A percentile compares a stretch with the other conserved stretches of the same genome.
Evolutionary conservation across 2,329 filamentous ascomycete species (phyloP).

Genomic region (Ilyonectria destructans): DNA sequence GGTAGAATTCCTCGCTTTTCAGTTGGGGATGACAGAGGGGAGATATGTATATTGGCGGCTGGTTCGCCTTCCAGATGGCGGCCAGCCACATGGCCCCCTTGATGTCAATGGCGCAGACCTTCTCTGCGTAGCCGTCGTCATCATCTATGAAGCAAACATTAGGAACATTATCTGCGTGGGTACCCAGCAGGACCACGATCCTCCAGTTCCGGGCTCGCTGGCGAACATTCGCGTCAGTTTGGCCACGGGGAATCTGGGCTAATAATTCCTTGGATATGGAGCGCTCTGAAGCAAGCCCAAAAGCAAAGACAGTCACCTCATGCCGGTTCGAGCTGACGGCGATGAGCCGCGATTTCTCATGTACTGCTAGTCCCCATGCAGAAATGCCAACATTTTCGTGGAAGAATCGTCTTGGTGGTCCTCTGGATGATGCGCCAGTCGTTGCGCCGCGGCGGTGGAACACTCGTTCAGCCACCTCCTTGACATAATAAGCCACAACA

Average conservation of each 20-base stretch:
- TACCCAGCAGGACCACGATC: constrained; percentile 63
- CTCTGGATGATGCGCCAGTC: constrained; percentile 21
- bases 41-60: constrained; percentile 49
- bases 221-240: constrained; percentile 51
- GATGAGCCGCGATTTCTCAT: constrained; percentile 85
- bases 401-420: constrained; percentile 71
- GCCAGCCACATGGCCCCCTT: constrained; percentile 65
- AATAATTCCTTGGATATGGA: constrained; percentile 15
- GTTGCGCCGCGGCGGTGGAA: constrained; percentile 39
- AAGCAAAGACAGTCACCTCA: constrained; percentile 69
- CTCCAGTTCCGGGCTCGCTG: constrained; percentile 65
- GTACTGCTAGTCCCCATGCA: constrained; percentile 92
- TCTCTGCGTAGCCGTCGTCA: constrained; percentile 63
- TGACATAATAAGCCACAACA: constrained; percentile 79
- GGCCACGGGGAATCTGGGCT: constrained; percentile 17
- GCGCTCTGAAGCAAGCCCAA: constrained; percentile 54
- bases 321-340: constrained; percentile 85
- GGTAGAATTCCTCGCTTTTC: constrained; percentile 52
- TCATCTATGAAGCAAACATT: constrained; percentile 68
- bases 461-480: constrained; percentile 65
- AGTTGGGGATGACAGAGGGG: constrained; percentile 38
- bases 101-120: constrained; percentile 68
- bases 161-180: constrained; percentile 65
- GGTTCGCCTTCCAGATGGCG: constrained; percentile 65
- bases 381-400: constrained; percentile 82